Evolutionary conservation across 108 stramenopile species (phyloP), one percentile per base, ranked within the genome.

Genomic region (Skeletonema potamos): DNA sequence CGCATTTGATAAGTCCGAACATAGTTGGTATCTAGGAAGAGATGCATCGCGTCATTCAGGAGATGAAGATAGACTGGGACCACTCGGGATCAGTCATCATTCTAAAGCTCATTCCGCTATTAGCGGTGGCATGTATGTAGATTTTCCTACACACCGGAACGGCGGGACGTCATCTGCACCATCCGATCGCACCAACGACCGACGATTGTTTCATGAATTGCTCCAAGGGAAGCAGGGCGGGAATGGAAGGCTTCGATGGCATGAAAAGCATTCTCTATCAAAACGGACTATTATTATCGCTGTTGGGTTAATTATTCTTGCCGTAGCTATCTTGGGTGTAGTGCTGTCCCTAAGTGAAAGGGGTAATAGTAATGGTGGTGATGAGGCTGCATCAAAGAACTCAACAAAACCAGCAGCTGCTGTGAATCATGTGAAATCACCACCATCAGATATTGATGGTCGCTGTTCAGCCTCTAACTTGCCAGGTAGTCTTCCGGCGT

Each of bases 381-480:
- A 10, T 51, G 44, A 18, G 18, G 18, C 17, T 20, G 44, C 4
- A 13, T 6, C 11, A 13, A 46, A 46, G 48, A 24, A 9, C 20
- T 20, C 0, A 51, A 17, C 22, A 8, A n/a, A n/a, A 0, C 48
- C 43, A 18, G 15, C 10, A 51, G 48, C 22, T 24, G 6, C 15
- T 51, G 48, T 51, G 6, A 51, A 2, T 9, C 8, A 51, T 22
- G 44, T 62, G 1, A 58, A 29, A 29, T 10, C 44, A 0, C 73
- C 73, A 7, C 73, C 73, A 4, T 20, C 44, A 1, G 73, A 74
- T 33, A 66, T 74, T 54, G 65, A 46, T 51, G 73, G 58, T 3
- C 64, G 66, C 3, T 74, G 73, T 32, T 74, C 73, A 5, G 28
- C 73, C 34, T 74, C 73, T 9, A 74, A 74, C 41, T 61, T 74